phyloP scores from a whole-genome alignment of 2,329 filamentous ascomycete genomes.

The Claviceps paspali region DNA sequence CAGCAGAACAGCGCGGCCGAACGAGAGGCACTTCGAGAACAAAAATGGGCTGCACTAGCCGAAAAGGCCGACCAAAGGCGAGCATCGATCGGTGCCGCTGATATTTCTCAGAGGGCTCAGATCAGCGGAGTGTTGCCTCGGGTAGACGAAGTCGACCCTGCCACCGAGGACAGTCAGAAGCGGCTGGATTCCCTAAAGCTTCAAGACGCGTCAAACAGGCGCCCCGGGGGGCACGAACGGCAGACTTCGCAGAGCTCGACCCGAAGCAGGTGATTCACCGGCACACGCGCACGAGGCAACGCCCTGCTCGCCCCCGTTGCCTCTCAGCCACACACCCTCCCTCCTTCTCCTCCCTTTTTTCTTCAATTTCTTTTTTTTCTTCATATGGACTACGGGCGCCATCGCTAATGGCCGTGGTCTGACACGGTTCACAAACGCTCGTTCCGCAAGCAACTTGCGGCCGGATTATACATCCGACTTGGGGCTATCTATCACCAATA shows the following conservation, averaged over 20 bases:
- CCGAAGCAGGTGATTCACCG: constrained; percentile 30
- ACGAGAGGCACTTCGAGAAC: constrained; percentile 65
- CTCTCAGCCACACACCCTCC: too few species aligned
- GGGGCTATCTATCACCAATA: background rate
- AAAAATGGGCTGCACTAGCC: constrained; percentile 76
- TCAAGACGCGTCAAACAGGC: constrained; percentile 58
- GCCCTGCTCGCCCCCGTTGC: background rate
- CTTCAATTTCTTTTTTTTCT: too few species aligned
- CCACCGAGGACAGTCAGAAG: constrained; percentile 71
- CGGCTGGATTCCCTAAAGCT: constrained; percentile 80
- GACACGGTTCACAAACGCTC: background rate
- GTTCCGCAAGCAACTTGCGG: background rate
- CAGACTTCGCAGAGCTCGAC: constrained; percentile 43
- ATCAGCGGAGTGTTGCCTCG: constrained; percentile 26
- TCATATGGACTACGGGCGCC: too few species aligned
- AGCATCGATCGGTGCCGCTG: constrained; percentile 18
- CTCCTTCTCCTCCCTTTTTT: too few species aligned
- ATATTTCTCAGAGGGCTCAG: constrained; percentile 21
- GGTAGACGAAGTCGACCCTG: constrained; percentile 63
- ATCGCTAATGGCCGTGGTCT: background rate
- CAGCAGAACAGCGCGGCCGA: constrained; percentile 85
- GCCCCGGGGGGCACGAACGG: constrained; percentile 39
- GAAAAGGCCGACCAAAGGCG: constrained; percentile 64
- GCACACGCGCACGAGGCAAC: background rate
- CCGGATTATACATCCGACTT: background rate